A percentile compares a stretch with the other conserved stretches of the same genome.
These are phyloP conservation scores for Alternaria sp. DNA, from an alignment of 2,329 filamentous ascomycete genomes.

Conservation along the genomic window DNA sequence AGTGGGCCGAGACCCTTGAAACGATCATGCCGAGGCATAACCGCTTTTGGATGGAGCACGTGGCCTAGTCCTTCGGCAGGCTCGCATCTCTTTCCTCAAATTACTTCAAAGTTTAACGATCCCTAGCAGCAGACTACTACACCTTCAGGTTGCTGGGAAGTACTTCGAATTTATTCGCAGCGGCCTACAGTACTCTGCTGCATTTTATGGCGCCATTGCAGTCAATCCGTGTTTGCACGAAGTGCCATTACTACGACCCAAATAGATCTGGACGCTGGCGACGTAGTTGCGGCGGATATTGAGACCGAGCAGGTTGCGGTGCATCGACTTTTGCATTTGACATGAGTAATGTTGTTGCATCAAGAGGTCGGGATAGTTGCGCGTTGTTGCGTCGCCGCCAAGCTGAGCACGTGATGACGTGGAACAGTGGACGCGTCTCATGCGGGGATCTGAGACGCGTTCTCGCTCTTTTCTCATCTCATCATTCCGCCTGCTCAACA, in stretches of 20 bases:
- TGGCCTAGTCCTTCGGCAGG: conserved; percentile 9
- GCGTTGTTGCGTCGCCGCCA: not conserved
- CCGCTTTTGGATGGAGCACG: conserved; percentile 17
- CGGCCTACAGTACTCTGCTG: not conserved
- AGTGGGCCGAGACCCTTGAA: conserved; percentile 16
- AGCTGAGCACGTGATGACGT: not conserved
- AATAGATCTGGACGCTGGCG: not conserved
- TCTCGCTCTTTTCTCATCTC: not conserved
- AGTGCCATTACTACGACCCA: not conserved
- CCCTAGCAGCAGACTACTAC: not conserved
- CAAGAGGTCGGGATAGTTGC: not conserved
- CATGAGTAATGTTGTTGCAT: not conserved
- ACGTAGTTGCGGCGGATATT: not conserved
- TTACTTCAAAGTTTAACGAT: not conserved
- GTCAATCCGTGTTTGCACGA: not conserved
- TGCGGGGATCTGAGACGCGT: no score
- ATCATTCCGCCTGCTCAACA: not conserved
- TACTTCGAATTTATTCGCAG: not conserved
- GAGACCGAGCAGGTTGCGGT: not conserved
- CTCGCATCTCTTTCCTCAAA: conserved; percentile 11
- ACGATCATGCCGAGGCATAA: conserved; percentile 23
- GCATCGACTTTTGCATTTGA: not conserved
- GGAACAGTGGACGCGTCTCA: not conserved
- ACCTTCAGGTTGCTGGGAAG: not conserved
- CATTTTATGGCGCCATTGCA: not conserved